Evolutionary conservation across 2,329 filamentous ascomycete species (phyloP), one percentile per base, ranked within the genome.

Genomic region (Fusarium drepaniforme): DNA sequence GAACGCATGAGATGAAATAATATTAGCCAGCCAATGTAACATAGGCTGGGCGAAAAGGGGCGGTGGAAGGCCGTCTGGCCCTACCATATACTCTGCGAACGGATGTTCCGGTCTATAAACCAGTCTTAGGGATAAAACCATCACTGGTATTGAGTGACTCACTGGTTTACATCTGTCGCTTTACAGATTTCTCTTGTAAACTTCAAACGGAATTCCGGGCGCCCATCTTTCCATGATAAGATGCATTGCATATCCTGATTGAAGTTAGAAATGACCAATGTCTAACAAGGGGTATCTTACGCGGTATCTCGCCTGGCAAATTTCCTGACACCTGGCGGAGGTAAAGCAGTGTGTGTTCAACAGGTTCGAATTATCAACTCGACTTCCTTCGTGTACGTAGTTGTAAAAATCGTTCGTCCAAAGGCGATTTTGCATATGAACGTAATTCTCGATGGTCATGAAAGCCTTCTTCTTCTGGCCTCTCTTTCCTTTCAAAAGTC

Each of bases 321-420:
- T 21, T 23, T 70, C 67, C 57, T 37, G 21, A 63, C 42, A 33
- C n/a, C 46, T 25, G 21, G 63, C 58, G 23, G 38, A 70, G 15
- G 67, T 69, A 44, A 38, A 66, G 37, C 57, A 66, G 25, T 70
- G 38, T 9, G 46, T 58, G 21, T 68, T 68, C 9, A 68, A 21
- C 11, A 68, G 51, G 33, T 40, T 68, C 5, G 61, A 42, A 51
- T 61, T 65, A 16, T 68, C 53, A 15, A 64, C 44, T 8, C 44
- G 56, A 56, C 23, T 46, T 11, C 61, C 61, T 21, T 68, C 56
- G 28, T 68, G 56, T 13, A 68, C 25, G 25, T 64, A 68, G n/a
- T 68, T 33, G 38, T 68, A 23, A 33, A 46, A 40, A 33, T 68
- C 44, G n/a, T 30, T 64, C 25, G n/a, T 51, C 66, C 33, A 68